Percentiles rank a stretch among this genome's conserved stretches.
These are phyloP conservation scores for Phytophthora melonis DNA, from an alignment of 352 stramenopile species.

Conservation along the genomic window DNA sequence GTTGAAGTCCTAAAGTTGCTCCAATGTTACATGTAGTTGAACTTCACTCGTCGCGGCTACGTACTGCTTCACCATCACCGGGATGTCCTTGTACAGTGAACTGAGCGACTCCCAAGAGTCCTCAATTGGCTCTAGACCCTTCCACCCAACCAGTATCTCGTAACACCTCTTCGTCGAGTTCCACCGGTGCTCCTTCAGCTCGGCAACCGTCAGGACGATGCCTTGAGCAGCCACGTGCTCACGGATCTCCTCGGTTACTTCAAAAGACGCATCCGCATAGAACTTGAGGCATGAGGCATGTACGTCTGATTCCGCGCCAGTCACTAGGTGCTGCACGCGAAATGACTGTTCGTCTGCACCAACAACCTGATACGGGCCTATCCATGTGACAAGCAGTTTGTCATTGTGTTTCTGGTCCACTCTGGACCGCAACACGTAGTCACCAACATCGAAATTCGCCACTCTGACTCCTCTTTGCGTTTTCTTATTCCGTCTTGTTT, in stretches of 20 bases:
- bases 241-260: conserved; percentile 35
- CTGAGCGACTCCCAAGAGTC: conserved; percentile 13
- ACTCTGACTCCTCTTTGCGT: conserved; percentile 9
- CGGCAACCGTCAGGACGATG: conserved; percentile 24
- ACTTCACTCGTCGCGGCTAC: background rate
- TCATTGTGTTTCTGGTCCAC: conserved; percentile 31
- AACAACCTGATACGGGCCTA: conserved; percentile 35
- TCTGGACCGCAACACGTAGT: conserved; percentile 41
- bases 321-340: conserved; percentile 24
- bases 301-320: conserved; percentile 25
- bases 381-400: conserved; percentile 42
- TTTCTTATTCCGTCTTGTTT: conserved; percentile 5
- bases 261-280: conserved; percentile 28
- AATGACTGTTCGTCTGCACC: conserved; percentile 28
- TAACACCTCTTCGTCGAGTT: conserved; percentile 2
- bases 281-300: conserved; percentile 44
- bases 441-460: conserved; percentile 29
- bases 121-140: conserved; percentile 1
- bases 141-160: conserved; percentile 11
- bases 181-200: conserved; percentile 12
- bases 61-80: conserved; percentile 13
- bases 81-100: conserved; percentile 7
- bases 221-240: conserved; percentile 34
- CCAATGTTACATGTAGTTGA: conserved; percentile 1
- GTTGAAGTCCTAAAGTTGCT: conserved; percentile 2